Evolutionary conservation across 148 eudicot genomes (phyloP).

Genomic region (Rhododendron ovatum): DNA sequence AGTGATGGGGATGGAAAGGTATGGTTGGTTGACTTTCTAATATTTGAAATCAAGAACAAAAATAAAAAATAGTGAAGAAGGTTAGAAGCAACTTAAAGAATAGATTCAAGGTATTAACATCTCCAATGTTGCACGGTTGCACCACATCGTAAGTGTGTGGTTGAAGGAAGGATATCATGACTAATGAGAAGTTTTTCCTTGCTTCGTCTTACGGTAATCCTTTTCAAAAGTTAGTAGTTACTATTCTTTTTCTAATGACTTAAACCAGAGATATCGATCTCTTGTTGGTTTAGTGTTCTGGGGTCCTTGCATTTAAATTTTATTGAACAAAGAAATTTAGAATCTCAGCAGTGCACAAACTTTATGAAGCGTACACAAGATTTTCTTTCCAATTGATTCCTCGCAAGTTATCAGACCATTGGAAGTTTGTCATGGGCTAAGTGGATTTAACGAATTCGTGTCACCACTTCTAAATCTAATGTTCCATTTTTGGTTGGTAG

Average conservation of each 20-base stretch:
- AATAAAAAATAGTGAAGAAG: neutral
- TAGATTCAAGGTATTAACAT: neutral
- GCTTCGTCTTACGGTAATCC: neutral
- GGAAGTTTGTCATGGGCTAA: neutral
- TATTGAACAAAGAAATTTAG: neutral
- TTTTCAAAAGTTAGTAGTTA: neutral
- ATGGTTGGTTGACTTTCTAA: neutral
- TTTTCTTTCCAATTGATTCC: neutral
- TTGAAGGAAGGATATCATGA: neutral
- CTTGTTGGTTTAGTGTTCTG: neutral
- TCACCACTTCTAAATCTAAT: neutral
- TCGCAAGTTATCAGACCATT: neutral
- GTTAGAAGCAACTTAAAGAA: neutral
- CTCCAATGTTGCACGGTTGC: neutral
- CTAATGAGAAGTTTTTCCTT: neutral
- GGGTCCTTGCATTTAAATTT: neutral
- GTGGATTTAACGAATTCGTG: neutral
- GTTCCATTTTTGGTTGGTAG: neutral
- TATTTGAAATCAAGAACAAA: neutral
- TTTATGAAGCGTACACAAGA: neutral
- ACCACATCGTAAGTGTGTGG: neutral
- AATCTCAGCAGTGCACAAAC: neutral
- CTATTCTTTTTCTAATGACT: neutral
- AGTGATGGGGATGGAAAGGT: conserved; percentile 84
- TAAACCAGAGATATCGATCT: neutral